Base-by-base conservation (phyloP, 2,329 filamentous ascomycete species). In the Aspergillus glaucus region DNA sequence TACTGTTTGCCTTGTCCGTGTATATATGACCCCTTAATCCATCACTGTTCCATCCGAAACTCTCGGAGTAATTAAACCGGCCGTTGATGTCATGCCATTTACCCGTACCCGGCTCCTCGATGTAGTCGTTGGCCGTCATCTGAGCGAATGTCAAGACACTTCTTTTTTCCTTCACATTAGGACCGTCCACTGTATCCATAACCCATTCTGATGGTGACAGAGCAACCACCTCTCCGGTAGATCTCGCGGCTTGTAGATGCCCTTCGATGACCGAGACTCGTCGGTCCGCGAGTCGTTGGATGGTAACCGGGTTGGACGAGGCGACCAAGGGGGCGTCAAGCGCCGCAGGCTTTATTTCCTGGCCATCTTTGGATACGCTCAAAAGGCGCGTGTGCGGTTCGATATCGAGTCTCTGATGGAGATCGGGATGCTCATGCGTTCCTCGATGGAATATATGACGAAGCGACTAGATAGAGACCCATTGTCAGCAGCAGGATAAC, bases 391-490 rank as follows among this genome's bases (percentile, higher is more conserved):
- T 78, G 41, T 82, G 74, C 8, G 77, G 70, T 17, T 79, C 72
- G 28, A 96, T 75, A 66, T 97, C 89, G 52, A 86, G 77, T 58
- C 82, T 84, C 50, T 85, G 79, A 67, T 96, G 88, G 14, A 96
- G 79, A 4, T 78, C 70, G 2, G 91, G 91, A 58, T 95, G 81
- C 57, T 79, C 74, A 67, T 92, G 80, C 37, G 88, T 87, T 50
- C 92, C 92, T 71, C 95, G 91, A 66, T 96, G 91, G 71, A 88
- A 93, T 62, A 97, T 85, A 70, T 98, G 92, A 60, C 89, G 85
- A 49, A 98, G 80, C 6, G 62, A 61, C 69, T 70, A 52, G 30
- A 39, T 22, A 24, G 24, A 40, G 6, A 36, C 10, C 19, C 10
- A 40, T 12, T 15, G 37, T 40, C 10, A 40, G 37, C 8, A 19